Percentiles rank a stretch among this genome's conserved stretches.
Conservation (phyloP, 768 basidiomycete genomes). For the Dacryopinax primogenitus region DNA sequence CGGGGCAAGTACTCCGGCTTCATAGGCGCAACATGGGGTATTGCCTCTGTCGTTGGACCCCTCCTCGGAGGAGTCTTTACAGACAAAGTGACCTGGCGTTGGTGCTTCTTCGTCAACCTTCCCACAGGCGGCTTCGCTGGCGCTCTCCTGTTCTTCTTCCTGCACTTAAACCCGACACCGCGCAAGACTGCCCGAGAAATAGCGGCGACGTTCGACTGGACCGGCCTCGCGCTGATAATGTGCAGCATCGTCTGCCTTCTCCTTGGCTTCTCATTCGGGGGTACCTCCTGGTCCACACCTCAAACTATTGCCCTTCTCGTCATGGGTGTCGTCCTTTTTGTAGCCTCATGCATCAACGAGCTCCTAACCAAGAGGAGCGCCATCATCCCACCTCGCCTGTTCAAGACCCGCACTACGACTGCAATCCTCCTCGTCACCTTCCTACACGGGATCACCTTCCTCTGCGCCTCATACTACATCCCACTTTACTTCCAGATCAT, state of each 20-base stretch:
- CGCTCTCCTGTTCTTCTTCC: slow-evolving; percentile 51
- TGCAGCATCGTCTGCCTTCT: slow-evolving; percentile 54
- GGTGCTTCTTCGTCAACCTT: slow-evolving; percentile 40
- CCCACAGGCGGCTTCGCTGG: slow-evolving; percentile 61
- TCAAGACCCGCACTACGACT: slow-evolving; percentile 66
- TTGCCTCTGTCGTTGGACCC: slow-evolving; percentile 58
- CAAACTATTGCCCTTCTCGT: slow-evolving; percentile 51
- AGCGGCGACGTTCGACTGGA: slow-evolving; percentile 54
- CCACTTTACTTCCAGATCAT: slow-evolving; percentile 70
- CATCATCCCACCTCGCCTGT: slow-evolving; percentile 61
- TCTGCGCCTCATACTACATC: slow-evolving; percentile 47
- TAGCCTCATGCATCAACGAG: slow-evolving; percentile 47
- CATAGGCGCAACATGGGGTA: slow-evolving; percentile 71
- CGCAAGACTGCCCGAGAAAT: slow-evolving; percentile 46
- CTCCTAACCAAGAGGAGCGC: slow-evolving; percentile 48
- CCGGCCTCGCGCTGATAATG: slow-evolving; percentile 51
- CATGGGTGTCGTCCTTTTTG: slow-evolving; percentile 42
- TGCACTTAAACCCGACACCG: slow-evolving; percentile 59
- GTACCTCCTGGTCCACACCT: slow-evolving; percentile 43
- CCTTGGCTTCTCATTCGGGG: slow-evolving; percentile 60
- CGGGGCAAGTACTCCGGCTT: slow-evolving; percentile 69
- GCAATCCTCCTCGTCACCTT: slow-evolving; percentile 46
- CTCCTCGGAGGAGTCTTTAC: slow-evolving; percentile 73
- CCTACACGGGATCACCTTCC: slow-evolving; percentile 53
- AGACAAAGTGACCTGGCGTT: slow-evolving; percentile 67